Base-by-base conservation (phyloP, 176 grass and related monocot genomes). In the Saccharum officinarum region DNA sequence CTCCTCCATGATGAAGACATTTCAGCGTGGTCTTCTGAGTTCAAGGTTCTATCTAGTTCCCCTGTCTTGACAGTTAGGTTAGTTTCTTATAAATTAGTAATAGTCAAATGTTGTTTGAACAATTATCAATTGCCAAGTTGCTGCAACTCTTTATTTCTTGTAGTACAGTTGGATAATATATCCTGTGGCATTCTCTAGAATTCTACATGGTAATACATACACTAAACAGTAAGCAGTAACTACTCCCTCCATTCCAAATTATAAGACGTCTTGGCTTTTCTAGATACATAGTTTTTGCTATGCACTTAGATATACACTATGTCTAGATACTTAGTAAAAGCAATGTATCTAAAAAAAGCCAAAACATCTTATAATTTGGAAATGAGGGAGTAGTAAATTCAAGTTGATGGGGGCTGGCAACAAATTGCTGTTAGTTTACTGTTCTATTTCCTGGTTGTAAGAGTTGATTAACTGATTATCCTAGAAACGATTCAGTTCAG, bases 1-100 rank as follows among this genome's bases (percentile, higher is more conserved):
- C 83, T 90, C 91, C 47, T 90, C 93, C 63, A 89, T 95, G 96
- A 98, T 98, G 80, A 91, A 67, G 79, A 94, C 89, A 59, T 98
- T 95, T 80, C 96, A 98, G 81, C 85, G 87, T 85, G 96, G 93
- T 44, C 96, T 98, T 92, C 86, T 98, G 72, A 95, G 88, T 86
- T 82, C 91, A 83, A 95, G 92, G 95, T 98, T 77, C 73, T 23
- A 40, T 89, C 37, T 85, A 76, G 45, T 67, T 50, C 25, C 71
- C 20, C 85, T 85, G 41, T 7, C 68, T 83, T 76, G 77, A 64
- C 55, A 75, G 11, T 73, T 22, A 71, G 40, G 11, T 23, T 52
- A 67, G 36, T 49, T 71, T 39, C 23, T 8, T n/a, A 52, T 83
- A 31, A 82, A 82, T 26, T 77, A 55, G 23, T 20, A 16, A 52